Base-by-base conservation (phyloP, 495 filamentous ascomycete species). In the Cetradonia linearis region DNA sequence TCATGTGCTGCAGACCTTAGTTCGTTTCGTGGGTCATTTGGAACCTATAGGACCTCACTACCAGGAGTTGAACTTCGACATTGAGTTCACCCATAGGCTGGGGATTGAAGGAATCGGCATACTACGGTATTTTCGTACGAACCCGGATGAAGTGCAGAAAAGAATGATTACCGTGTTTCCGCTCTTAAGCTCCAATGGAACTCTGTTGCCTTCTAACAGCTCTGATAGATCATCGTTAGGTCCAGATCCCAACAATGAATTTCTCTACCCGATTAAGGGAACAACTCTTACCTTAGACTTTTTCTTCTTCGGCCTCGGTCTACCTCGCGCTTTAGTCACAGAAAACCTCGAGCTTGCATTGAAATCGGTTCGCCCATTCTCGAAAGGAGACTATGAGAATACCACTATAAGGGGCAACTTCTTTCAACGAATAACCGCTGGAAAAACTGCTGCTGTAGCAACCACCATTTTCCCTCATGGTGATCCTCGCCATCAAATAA, bases 281-380 rank as follows among this genome's bases (percentile, higher is more conserved):
- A 59, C 47, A 4, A 40, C 58, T 10, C 20, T 59, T 27, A 59
- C 25, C 38, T 50, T 59, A 7, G 31, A 25, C 1, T 40, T 59
- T 34, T 50, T 23, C 30, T 53, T 16, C 11, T 16, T 52, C 5
- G 47, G 46, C 16, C 31, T 18, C 20, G 1, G 23, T 13, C 38
- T 59, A 53, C 47, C 48, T 1, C 25, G 1, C 11, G 46, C 4
- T 38, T 7, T 30, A 5, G 36, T 53, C 46, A 10, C 14, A 20
- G 25, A 16, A 9, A 50, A 46, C 14, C 23, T 52, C 20, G 14
- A 23, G 42, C 34, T 14, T 33, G 58, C 47, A 53, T 33, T 34
- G 1, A 16, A 16, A 34, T 1, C 40, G 8, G 27, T 42, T 38
- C 16, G 20, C 16, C 20, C 25, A 31, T 23, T 20, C 18, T n/a